A percentile compares a stretch with the other conserved stretches of the same genome.
These are phyloP conservation scores for Curvularia eragrostidis DNA, from an alignment of 2,329 filamentous ascomycete genomes.

Conservation along the genomic window DNA sequence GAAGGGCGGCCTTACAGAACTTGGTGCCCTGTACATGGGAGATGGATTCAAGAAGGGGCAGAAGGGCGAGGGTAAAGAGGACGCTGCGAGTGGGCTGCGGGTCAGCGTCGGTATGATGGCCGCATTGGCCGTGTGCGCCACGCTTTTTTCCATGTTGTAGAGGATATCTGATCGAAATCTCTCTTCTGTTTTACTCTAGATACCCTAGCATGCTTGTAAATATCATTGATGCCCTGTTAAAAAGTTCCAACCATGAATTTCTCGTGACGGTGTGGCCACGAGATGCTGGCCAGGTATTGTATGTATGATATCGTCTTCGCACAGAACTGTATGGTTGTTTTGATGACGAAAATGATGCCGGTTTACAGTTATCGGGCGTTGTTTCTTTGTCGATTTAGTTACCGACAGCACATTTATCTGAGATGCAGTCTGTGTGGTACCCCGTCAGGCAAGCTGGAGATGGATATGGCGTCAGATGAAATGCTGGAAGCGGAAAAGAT, in stretches of 20 bases:
- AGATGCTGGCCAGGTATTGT: neutral
- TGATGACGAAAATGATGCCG: neutral
- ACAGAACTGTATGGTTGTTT: neutral
- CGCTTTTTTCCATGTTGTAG: slow-evolving; percentile 9
- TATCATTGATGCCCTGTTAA: neutral
- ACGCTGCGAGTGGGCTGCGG: slow-evolving; percentile 17
- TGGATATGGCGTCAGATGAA: neutral
- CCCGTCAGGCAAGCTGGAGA: neutral
- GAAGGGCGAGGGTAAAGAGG: slow-evolving; percentile 38
- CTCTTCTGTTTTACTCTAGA: slow-evolving; percentile 1
- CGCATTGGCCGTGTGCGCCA: slow-evolving; percentile 7
- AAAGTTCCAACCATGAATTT: neutral
- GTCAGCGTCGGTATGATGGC: slow-evolving; percentile 21
- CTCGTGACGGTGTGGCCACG: neutral
- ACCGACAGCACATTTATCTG: too few relatives aligned
- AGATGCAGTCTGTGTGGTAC: neutral
- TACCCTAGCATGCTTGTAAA: slow-evolving; percentile 9
- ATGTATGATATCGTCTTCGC: neutral
- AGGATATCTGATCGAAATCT: neutral
- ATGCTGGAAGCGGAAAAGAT: slow-evolving; percentile 16
- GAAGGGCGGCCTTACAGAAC: slow-evolving; percentile 40
- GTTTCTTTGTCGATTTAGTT: too few relatives aligned
- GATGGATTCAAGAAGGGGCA: slow-evolving; percentile 39
- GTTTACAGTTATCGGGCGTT: neutral
- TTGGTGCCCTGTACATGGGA: slow-evolving; percentile 46